These are phyloP conservation scores for Exutisphaerella laricina DNA, from an alignment of 2,329 filamentous ascomycete species.

Conservation along the genomic window DNA sequence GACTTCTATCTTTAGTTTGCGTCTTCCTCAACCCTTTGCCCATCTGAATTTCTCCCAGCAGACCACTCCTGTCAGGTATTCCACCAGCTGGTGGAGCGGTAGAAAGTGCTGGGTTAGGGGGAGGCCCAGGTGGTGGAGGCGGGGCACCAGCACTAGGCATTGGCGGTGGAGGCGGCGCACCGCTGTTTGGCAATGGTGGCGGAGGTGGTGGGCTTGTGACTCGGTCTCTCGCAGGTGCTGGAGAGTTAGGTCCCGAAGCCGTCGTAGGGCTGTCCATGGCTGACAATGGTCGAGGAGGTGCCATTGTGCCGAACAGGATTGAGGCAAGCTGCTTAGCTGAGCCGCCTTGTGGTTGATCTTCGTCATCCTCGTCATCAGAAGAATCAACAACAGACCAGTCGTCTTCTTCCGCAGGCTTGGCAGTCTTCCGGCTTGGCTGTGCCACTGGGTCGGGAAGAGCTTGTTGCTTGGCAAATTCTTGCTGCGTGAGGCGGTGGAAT, in stretches of 20 bases:
- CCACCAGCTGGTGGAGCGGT: constrained; percentile 43
- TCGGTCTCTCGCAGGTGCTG: constrained; percentile 30
- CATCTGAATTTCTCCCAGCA: constrained; percentile 77
- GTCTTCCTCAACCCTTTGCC: constrained; percentile 81
- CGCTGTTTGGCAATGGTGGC: constrained; percentile 45
- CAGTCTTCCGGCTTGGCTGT: constrained; percentile 38
- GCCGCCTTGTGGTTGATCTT: constrained; percentile 65
- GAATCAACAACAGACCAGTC: constrained; percentile 81
- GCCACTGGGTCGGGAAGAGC: constrained; percentile 46
- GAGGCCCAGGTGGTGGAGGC: constrained; percentile 43
- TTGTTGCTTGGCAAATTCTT: constrained; percentile 49
- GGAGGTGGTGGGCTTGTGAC: constrained; percentile 42
- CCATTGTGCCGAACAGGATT: constrained; percentile 96
- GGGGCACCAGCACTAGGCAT: constrained; percentile 41
- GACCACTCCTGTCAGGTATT: constrained; percentile 45
- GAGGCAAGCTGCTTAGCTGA: constrained; percentile 89
- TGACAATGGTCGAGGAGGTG: constrained; percentile 79
- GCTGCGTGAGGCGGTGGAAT: constrained; percentile 79
- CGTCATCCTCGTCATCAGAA: constrained; percentile 65
- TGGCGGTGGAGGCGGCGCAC: constrained; percentile 39
- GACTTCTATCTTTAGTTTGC: constrained; percentile 80
- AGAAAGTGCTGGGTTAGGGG: constrained; percentile 42
- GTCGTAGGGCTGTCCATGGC: constrained; percentile 59
- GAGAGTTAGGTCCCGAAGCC: constrained; percentile 37
- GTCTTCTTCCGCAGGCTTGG: constrained; percentile 55